A percentile compares a stretch with the other conserved stretches of the same genome.
These are phyloP conservation scores for Aquilaria malaccensis DNA, from an alignment of 345 rosid genomes.

Conservation along the genomic window DNA sequence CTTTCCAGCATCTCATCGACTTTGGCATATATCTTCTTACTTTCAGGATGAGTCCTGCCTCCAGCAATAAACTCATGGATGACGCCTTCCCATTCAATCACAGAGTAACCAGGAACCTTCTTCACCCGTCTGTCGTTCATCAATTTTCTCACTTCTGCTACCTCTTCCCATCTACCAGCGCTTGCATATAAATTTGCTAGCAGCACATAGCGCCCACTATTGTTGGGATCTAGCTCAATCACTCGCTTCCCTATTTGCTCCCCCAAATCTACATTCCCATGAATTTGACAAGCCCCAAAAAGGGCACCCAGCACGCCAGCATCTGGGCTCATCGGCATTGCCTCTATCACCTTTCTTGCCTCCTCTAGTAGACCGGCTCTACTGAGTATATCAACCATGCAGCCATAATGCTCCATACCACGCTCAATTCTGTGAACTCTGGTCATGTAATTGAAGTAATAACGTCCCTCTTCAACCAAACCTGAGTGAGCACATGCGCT, in stretches of 20 bases:
- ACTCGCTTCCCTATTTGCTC: conserved; percentile 32
- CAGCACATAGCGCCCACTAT: conserved; percentile 37
- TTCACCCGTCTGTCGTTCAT: conserved; percentile 36
- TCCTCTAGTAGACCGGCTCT: conserved; percentile 37
- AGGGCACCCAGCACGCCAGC: conserved; percentile 31
- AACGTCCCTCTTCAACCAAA: conserved; percentile 26
- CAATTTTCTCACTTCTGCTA: conserved; percentile 26
- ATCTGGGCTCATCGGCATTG: conserved; percentile 31
- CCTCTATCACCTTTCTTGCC: conserved; percentile 24
- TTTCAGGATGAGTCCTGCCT: conserved; percentile 25
- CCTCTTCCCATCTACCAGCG: conserved; percentile 37
- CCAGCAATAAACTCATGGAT: conserved; percentile 29
- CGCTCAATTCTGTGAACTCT: conserved; percentile 22
- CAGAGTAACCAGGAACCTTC: conserved; percentile 31
- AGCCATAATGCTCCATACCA: conserved; percentile 27
- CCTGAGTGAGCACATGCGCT: conserved; percentile 43
- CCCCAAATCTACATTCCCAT: conserved; percentile 27
- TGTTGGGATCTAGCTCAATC: conserved; percentile 34
- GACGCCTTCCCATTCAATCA: conserved; percentile 27
- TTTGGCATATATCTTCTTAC: conserved; percentile 23
- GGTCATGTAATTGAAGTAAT: conserved; percentile 25
- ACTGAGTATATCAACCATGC: conserved; percentile 42
- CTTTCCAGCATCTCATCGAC: conserved; percentile 26
- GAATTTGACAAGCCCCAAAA: conserved; percentile 36
- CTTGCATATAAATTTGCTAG: conserved; percentile 35